phyloP scores from a whole-genome alignment of 331 rosid genomes.

The Prunus yedoensis region DNA sequence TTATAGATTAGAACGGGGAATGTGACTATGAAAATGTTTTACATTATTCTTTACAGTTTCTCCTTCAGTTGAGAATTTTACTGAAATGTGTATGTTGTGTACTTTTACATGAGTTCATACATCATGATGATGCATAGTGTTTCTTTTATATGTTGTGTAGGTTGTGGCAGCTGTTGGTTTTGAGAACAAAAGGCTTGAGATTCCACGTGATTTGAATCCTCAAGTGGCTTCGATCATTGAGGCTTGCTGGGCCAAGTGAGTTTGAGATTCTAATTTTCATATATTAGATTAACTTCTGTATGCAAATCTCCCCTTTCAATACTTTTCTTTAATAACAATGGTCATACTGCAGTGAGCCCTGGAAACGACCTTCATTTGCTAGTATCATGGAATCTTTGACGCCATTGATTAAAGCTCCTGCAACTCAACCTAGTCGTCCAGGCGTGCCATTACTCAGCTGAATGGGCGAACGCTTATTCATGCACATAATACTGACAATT shows the following conservation, averaged over 20 bases:
- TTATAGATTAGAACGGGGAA: conserved; percentile 6
- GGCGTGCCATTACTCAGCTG: conserved; percentile 52
- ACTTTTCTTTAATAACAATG: neutral
- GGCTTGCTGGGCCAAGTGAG: conserved; percentile 97
- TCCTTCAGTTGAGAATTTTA: neutral
- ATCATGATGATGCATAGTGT: conserved; percentile 2
- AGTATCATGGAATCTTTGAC: conserved; percentile 85
- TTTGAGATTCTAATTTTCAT: conserved; percentile 20
- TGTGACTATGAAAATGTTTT: conserved; percentile 14
- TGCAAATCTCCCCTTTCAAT: neutral
- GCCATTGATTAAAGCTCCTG: conserved; percentile 67
- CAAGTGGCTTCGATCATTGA: conserved; percentile 75
- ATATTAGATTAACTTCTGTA: neutral
- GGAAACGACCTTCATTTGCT: conserved; percentile 93
- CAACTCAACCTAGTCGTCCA: conserved; percentile 65
- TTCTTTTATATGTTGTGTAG: conserved; percentile 39
- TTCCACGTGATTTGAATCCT: conserved; percentile 80
- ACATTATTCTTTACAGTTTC: too few species aligned
- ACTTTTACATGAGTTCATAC: conserved; percentile 14
- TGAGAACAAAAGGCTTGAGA: conserved; percentile 80
- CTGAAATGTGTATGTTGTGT: neutral
- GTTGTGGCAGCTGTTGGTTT: conserved; percentile 98
- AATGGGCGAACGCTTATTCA: conserved; percentile 37
- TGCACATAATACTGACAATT: conserved; percentile 51
- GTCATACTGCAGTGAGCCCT: conserved; percentile 71